Percentiles rank a stretch among this genome's conserved stretches.
phyloP scores from a whole-genome alignment of 768 basidiomycete species.

The Pisolithus sp. region DNA sequence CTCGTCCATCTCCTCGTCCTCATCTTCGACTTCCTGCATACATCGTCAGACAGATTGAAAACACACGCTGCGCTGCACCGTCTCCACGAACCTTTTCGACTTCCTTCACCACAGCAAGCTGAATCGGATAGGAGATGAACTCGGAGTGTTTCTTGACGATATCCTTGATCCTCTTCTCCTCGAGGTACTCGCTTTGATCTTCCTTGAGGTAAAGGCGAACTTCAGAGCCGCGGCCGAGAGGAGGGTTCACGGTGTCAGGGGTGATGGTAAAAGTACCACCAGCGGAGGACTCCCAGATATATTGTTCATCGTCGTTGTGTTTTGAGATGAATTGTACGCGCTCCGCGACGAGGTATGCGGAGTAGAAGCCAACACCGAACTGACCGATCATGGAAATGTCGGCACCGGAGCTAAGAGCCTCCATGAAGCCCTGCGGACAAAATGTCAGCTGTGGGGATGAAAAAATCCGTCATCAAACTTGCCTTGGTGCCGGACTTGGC shows the following conservation, averaged over 20 bases:
- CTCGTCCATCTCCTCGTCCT: slow-evolving; percentile 31
- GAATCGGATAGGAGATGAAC: slow-evolving; percentile 99
- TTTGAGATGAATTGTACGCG: slow-evolving; percentile 98
- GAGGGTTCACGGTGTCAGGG: slow-evolving; percentile 80
- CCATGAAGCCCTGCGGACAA: slow-evolving; percentile 89
- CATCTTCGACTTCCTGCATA: slow-evolving; percentile 78
- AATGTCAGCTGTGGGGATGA: slow-evolving; percentile 4
- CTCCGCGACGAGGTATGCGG: slow-evolving; percentile 98
- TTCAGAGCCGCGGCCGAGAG: slow-evolving; percentile 91
- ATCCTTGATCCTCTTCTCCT: slow-evolving; percentile 99
- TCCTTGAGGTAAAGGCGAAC: slow-evolving; percentile 93
- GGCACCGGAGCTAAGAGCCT: slow-evolving; percentile 85
- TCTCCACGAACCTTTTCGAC: slow-evolving; percentile 82
- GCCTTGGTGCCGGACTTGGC: slow-evolving; percentile 94
- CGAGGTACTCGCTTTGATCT: slow-evolving; percentile 97
- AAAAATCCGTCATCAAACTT: slow-evolving; percentile 12
- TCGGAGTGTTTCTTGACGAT: slow-evolving; percentile 99
- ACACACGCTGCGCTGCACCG: background rate
- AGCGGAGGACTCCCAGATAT: slow-evolving; percentile 99
- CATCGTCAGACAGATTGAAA: slow-evolving; percentile 5
- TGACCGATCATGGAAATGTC: slow-evolving; percentile 97
- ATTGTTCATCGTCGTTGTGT: slow-evolving; percentile 99
- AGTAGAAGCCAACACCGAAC: slow-evolving; percentile 99
- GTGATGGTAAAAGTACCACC: slow-evolving; percentile 99
- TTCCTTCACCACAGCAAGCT: slow-evolving; percentile 97